These are phyloP conservation scores for Thielaviopsis euricoi DNA, from an alignment of 2,329 filamentous ascomycete species.

Conservation along the genomic window DNA sequence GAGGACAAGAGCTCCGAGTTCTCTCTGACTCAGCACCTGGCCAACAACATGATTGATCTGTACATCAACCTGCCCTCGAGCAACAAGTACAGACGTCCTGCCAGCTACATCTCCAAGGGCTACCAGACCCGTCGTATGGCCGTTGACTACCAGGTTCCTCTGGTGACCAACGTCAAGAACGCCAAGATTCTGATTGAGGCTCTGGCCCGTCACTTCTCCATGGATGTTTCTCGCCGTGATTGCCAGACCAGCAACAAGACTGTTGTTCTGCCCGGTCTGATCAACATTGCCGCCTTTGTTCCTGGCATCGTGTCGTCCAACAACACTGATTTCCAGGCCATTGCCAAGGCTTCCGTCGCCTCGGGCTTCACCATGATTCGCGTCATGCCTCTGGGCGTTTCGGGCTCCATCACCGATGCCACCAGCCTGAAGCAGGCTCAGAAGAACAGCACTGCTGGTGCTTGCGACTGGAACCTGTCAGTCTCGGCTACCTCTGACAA, in stretches of 20 bases:
- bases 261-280: constrained; percentile 53
- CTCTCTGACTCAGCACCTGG: constrained; percentile 88
- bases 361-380: constrained; percentile 69
- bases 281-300: constrained; percentile 69
- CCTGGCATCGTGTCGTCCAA: constrained; percentile 50
- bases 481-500: constrained; percentile 59
- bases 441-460: constrained; percentile 48
- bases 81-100: constrained; percentile 91
- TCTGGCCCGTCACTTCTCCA: constrained; percentile 72
- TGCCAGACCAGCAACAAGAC: constrained; percentile 81
- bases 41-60: constrained; percentile 93
- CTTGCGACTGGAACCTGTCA: constrained; percentile 68
- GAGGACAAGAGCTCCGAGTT: constrained; percentile 89
- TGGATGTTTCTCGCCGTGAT: constrained; percentile 70
- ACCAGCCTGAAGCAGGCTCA: constrained; percentile 56
- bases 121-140: constrained; percentile 96
- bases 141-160: constrained; percentile 87
- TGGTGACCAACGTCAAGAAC: constrained; percentile 98
- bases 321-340: constrained; percentile 50
- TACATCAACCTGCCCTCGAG: constrained; percentile 99
- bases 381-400: constrained; percentile 58
- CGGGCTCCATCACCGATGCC: constrained; percentile 57
- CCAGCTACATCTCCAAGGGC: constrained; percentile 96
- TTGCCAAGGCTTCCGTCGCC: constrained; percentile 58
- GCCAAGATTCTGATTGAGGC: constrained; percentile 95